These are phyloP conservation scores for Ophiocordyceps camponoti-floridani DNA, from an alignment of 2,329 filamentous ascomycete genomes.

Conservation along the genomic window DNA sequence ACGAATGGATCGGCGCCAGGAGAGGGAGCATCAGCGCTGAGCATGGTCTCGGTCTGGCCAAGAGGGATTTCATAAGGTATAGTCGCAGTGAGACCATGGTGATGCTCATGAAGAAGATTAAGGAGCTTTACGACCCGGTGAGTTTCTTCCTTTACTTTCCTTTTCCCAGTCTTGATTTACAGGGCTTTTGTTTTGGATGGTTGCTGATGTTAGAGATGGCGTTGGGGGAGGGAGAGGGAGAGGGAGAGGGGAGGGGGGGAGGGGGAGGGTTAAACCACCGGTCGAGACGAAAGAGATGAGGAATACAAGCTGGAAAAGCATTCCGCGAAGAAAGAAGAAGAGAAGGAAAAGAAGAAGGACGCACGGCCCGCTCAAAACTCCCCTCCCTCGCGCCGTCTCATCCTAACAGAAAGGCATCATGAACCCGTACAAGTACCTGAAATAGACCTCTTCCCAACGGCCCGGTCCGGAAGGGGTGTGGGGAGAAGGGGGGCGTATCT, in stretches of 20 bases:
- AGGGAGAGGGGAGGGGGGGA: not conserved
- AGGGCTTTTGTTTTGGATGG: not conserved
- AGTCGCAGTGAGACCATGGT: conserved; percentile 79
- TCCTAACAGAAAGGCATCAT: conserved; percentile 72
- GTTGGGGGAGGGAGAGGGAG: not conserved
- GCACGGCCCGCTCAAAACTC: not conserved
- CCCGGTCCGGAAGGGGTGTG: not conserved
- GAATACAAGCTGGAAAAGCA: too few relatives aligned
- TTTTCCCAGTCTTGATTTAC: not conserved
- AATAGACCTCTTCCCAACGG: not conserved
- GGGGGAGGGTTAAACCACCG: too few relatives aligned
- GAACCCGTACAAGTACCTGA: conserved; percentile 97
- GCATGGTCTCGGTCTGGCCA: conserved; percentile 83
- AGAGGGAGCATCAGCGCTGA: conserved; percentile 93
- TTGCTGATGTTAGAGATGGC: not conserved
- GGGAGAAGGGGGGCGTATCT: not conserved
- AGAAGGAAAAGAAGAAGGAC: not conserved
- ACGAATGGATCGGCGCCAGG: conserved; percentile 83
- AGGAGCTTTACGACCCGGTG: conserved; percentile 85
- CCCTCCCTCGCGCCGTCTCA: not conserved
- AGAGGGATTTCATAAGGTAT: conserved; percentile 91
- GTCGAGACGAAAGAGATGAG: too few relatives aligned
- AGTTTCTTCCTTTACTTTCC: conserved; percentile 24
- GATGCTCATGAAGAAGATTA: conserved; percentile 85
- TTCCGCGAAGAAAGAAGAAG: not conserved